These are phyloP conservation scores for Stenogyne calaminthoides DNA, from an alignment of 305 asterid genomes.

Conservation along the genomic window DNA sequence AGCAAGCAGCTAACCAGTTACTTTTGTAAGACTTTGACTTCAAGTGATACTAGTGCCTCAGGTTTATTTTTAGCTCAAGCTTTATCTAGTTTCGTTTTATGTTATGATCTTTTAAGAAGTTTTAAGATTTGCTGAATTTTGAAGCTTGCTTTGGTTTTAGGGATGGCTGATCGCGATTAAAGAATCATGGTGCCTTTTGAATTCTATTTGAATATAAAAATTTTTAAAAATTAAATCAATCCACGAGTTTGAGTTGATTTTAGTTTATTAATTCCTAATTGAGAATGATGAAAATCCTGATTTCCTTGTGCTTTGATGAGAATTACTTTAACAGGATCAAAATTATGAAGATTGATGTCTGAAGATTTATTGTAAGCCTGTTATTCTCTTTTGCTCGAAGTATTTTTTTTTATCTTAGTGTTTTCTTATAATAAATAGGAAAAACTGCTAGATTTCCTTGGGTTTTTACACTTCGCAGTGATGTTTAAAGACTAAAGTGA, in stretches of 20 bases:
- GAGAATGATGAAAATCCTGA: background rate
- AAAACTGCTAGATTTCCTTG: background rate
- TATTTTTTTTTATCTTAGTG: too few species aligned
- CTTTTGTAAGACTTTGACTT: too few species aligned
- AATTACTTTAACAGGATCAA: background rate
- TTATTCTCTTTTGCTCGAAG: too few species aligned
- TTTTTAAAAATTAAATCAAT: too few species aligned
- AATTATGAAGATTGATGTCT: conserved; percentile 2
- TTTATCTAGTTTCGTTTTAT: background rate
- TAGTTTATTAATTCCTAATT: background rate
- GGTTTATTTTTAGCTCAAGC: conserved; percentile 36
- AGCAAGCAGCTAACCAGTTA: too few species aligned
- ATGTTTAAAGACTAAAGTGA: conserved; percentile 16
- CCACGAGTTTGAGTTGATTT: too few species aligned
- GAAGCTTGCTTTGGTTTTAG: background rate
- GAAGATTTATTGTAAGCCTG: background rate
- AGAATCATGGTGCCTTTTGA: conserved; percentile 15
- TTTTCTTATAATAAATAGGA: background rate
- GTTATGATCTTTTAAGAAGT: background rate
- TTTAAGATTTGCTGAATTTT: background rate
- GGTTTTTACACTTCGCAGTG: background rate
- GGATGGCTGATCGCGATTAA: conserved; percentile 3
- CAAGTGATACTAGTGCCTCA: conserved; percentile 24
- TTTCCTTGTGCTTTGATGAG: background rate
- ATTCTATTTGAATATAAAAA: background rate